These are phyloP conservation scores for Condylostoma magnum DNA, from an alignment of 169 alveolate species.

Conservation along the genomic window DNA sequence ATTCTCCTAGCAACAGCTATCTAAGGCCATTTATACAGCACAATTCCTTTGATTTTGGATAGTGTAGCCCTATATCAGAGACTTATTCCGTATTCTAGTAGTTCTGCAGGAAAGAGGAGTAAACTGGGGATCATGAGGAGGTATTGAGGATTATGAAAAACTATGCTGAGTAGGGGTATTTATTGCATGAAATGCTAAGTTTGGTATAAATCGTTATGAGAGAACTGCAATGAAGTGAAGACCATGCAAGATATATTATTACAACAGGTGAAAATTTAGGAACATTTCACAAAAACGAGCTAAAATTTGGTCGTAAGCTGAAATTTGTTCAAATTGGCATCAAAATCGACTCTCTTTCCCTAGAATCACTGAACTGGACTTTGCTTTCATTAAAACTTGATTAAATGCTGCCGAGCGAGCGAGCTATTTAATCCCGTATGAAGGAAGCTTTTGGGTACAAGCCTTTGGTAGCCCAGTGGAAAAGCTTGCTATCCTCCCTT, in stretches of 20 bases:
- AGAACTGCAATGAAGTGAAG: not conserved
- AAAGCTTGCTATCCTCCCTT: conserved; percentile 23
- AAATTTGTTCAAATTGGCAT: conserved; percentile 23
- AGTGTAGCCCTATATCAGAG: not conserved
- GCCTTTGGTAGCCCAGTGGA: conserved; percentile 34
- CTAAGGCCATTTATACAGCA: not conserved
- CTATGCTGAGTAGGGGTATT: not conserved
- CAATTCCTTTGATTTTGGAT: not conserved
- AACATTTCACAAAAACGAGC: conserved; percentile 36
- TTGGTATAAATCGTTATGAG: not conserved
- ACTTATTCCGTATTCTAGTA: not conserved
- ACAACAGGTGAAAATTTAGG: conserved; percentile 30
- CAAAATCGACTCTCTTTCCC: conserved; percentile 29
- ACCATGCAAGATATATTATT: conserved; percentile 13
- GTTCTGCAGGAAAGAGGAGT: not conserved
- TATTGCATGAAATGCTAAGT: not conserved
- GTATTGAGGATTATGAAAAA: conserved; percentile 1
- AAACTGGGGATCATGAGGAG: not conserved
- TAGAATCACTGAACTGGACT: conserved; percentile 40
- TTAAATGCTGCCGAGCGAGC: conserved; percentile 52
- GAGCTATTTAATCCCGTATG: conserved; percentile 48
- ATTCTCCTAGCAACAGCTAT: not conserved
- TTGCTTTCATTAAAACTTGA: conserved; percentile 37
- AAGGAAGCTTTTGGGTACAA: conserved; percentile 48
- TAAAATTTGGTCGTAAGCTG: conserved; percentile 38